These are phyloP conservation scores for Alopecurus myosuroides DNA, from an alignment of 176 grass and related monocot genomes.

Conservation along the genomic window DNA sequence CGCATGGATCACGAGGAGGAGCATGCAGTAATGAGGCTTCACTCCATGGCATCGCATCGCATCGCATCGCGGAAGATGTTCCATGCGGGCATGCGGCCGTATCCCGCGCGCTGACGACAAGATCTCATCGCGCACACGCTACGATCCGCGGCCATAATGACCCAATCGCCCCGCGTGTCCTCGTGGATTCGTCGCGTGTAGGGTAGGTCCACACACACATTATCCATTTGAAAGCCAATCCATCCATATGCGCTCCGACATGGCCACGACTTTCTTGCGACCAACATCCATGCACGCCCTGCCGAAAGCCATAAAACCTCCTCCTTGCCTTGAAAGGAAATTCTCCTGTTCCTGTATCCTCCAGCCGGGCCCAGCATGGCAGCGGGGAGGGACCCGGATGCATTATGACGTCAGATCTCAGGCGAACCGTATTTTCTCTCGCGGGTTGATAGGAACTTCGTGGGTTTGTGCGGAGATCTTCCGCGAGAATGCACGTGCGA, in stretches of 20 bases:
- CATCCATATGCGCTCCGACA: not conserved
- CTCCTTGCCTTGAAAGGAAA: slow-evolving; percentile 8
- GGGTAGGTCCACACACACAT: not conserved
- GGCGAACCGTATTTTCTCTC: not conserved
- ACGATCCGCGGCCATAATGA: not conserved
- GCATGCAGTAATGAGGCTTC: not conserved
- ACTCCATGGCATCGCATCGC: no score
- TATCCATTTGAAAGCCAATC: not conserved
- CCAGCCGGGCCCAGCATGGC: no score
- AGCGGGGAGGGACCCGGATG: not conserved
- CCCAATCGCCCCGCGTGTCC: not conserved
- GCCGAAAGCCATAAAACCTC: not conserved
- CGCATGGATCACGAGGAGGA: not conserved
- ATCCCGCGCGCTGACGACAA: not conserved
- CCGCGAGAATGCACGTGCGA: not conserved
- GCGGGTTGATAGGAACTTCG: not conserved
- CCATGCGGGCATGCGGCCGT: not conserved
- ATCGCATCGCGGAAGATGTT: not conserved
- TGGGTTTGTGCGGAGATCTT: not conserved
- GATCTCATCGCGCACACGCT: not conserved
- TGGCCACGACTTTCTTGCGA: not conserved
- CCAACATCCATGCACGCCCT: not conserved
- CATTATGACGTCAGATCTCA: not conserved
- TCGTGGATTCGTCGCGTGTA: not conserved
- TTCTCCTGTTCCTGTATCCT: not conserved